Evolutionary conservation across 1,284 basidiomycete genomes (phyloP), one percentile per base, ranked within the genome.

Genomic region (Serendipita sp.): DNA sequence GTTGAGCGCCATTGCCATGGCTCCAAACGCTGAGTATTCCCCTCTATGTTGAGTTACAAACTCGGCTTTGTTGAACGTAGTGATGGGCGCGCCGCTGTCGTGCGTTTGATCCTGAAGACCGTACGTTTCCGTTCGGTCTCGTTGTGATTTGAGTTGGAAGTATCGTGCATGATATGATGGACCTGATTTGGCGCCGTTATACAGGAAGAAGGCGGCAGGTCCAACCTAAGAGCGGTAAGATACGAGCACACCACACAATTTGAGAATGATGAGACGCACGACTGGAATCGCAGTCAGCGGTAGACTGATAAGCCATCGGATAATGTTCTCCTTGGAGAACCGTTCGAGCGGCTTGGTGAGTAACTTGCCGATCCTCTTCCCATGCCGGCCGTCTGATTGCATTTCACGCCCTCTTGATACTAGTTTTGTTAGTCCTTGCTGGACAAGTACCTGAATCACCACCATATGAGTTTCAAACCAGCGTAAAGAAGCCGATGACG

Each of bases 241-340:
- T 22, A 1, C 1, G 22, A 22, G 38, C 38, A 49, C 6, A 8
- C 45, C 1, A 1, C 69, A 22, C 77, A 65, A 1, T 8, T 8
- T n/a, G 74, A 88, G 88, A 64, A 83, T 71, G 5, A 76, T 78
- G 0, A 85, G 87, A 6, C 86, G 85, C 38, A 87, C 75, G 8
- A 81, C 76, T 0, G 87, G 87, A 38, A 89, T 78, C 45, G 82
- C 73, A 72, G 87, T 88, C 50, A 85, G 74, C 12, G 83, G 83
- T 2, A 85, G 74, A 0, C 81, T 78, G 41, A 83, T 64, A 47
- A 84, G 64, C 67, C 84, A 85, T 50, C 64, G 64, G 6, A 67
- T 62, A 32, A 70, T 63, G 4, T 62, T 64, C 22, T 66, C 65
- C 4, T 65, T 66, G 42, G 65, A 65, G 47, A 69, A 64, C 30